Evolutionary conservation across 2,329 filamentous ascomycete genomes (phyloP).

Genomic region (Aspergillus latus): DNA sequence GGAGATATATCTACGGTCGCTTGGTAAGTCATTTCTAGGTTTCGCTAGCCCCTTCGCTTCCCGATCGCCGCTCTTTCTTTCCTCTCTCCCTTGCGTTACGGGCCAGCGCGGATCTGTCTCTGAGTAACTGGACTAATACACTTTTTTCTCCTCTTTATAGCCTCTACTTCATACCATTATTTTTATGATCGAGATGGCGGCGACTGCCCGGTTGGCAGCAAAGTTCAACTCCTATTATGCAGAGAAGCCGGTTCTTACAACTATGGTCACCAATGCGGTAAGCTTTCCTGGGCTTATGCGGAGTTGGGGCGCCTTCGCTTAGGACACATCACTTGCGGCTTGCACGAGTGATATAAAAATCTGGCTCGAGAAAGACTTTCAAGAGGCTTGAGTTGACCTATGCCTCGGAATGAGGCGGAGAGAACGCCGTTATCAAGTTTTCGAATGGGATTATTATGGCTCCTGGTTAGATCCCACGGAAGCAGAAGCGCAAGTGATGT

Average conservation of each 20-base stretch:
- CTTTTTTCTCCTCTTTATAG: conserved; percentile 49
- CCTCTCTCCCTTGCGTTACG: neutral
- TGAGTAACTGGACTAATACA: conserved; percentile 7
- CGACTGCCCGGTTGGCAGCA: conserved; percentile 75
- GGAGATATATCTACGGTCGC: conserved; percentile 49
- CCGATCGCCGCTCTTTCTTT: neutral
- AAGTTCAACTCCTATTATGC: conserved; percentile 96
- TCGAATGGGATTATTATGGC: neutral
- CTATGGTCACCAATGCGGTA: conserved; percentile 97
- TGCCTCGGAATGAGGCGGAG: neutral
- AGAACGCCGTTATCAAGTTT: neutral
- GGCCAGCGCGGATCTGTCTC: neutral
- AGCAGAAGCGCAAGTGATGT: neutral
- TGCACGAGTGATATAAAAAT: neutral
- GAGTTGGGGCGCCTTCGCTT: neutral
- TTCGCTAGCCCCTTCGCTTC: neutral
- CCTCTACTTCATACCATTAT: conserved; percentile 83
- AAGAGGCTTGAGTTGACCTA: neutral
- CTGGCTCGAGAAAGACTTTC: neutral
- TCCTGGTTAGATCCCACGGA: neutral
- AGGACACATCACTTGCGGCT: neutral
- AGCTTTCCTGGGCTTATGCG: conserved; percentile 26
- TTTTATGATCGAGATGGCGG: conserved; percentile 83
- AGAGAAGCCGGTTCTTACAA: conserved; percentile 91
- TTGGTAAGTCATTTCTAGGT: conserved; percentile 34